phyloP scores from a whole-genome alignment of 108 stramenopile genomes.

The Aurantiochytrium sp. region DNA sequence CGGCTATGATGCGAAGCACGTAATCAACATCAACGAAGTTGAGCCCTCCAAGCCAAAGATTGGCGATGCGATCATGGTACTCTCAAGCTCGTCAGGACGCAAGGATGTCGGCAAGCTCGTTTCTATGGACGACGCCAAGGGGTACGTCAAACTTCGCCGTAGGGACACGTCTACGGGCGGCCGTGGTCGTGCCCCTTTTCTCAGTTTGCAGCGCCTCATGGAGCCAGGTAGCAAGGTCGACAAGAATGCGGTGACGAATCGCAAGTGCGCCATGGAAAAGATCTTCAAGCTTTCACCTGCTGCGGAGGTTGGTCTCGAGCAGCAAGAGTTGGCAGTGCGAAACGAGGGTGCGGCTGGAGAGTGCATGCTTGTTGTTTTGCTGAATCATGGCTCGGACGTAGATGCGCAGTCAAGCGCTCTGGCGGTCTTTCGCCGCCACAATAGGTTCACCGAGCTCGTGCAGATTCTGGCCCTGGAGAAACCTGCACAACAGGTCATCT shows the following conservation, averaged over 20 bases:
- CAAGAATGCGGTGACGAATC: background rate
- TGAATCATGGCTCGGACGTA: background rate
- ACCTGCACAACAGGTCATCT: background rate
- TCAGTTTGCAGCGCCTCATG: background rate
- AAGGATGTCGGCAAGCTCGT: background rate
- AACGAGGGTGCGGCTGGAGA: background rate
- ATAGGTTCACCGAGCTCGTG: background rate
- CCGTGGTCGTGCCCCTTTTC: background rate
- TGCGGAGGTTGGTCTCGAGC: background rate
- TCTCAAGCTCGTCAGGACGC: background rate
- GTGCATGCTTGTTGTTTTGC: background rate
- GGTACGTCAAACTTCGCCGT: slow-evolving; percentile 1
- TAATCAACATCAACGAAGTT: background rate
- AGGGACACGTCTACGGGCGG: background rate
- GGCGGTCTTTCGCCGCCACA: background rate
- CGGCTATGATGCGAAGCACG: background rate
- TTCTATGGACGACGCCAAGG: background rate
- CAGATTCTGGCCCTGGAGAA: background rate
- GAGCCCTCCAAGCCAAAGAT: background rate
- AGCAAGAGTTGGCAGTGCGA: background rate
- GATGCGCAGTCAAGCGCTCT: background rate
- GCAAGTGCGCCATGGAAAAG: background rate
- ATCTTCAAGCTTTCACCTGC: background rate
- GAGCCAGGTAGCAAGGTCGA: background rate
- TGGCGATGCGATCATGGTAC: background rate